Percentiles rank a stretch among this genome's conserved stretches.
phyloP scores from a whole-genome alignment of 352 stramenopile species.

The Pythium oligandrum region DNA sequence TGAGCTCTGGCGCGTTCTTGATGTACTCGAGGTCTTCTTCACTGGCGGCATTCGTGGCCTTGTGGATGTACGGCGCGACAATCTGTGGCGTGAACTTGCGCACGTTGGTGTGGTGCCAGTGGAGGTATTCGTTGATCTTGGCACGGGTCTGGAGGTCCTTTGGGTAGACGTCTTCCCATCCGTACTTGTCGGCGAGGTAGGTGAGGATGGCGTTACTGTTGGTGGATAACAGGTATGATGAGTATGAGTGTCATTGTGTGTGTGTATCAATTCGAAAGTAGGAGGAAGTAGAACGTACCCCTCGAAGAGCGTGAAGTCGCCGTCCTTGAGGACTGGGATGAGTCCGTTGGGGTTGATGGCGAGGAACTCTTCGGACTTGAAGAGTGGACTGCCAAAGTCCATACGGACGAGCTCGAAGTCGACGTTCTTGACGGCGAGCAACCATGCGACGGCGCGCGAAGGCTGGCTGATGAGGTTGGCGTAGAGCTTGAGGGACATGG shows the following conservation, averaged over 20 bases:
- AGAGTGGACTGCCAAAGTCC: slow-evolving; percentile 1
- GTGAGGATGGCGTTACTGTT: slow-evolving; percentile 46
- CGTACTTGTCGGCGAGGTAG: slow-evolving; percentile 47
- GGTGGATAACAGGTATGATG: slow-evolving; percentile 1
- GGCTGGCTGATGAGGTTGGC: slow-evolving; percentile 19
- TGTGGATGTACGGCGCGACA: slow-evolving; percentile 26
- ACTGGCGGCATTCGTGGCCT: slow-evolving; percentile 26
- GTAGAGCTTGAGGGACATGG: slow-evolving; percentile 17
- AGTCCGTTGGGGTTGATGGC: slow-evolving; percentile 48
- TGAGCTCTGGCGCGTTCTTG: slow-evolving; percentile 26
- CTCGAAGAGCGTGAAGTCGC: slow-evolving; percentile 52
- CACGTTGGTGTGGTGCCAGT: slow-evolving; percentile 66
- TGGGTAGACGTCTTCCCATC: slow-evolving; percentile 55
- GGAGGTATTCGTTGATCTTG: slow-evolving; percentile 64
- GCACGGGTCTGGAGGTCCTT: slow-evolving; percentile 32
- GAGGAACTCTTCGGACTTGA: slow-evolving; percentile 36
- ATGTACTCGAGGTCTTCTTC: slow-evolving; percentile 30
- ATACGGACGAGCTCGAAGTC: slow-evolving; percentile 35
- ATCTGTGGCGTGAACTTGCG: slow-evolving; percentile 46
- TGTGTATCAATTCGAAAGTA: too few species aligned
- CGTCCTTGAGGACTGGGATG: slow-evolving; percentile 45
- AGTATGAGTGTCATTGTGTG: neutral
- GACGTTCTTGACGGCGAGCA: slow-evolving; percentile 37
- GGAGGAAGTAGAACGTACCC: too few species aligned
- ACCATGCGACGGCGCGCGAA: slow-evolving; percentile 24